A percentile compares a stretch with the other conserved stretches of the same genome.
Conservation (phyloP, 2,329 filamentous ascomycete genomes). For the Cladosporium austrohemisphaericum region DNA sequence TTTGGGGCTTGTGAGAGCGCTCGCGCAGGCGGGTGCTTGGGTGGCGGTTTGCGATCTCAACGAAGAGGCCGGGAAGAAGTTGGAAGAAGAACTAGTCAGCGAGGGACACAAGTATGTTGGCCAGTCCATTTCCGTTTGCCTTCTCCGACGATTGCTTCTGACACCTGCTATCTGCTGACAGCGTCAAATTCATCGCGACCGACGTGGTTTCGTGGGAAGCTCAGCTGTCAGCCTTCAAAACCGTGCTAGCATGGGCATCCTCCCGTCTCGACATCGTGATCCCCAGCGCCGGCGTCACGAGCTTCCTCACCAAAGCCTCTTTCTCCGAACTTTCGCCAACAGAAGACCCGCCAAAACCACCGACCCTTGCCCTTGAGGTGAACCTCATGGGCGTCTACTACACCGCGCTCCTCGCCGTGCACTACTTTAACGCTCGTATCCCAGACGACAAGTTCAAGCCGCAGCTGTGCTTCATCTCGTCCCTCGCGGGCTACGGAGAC, state of each 20-base stretch:
- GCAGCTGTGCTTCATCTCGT: slow-evolving; percentile 23
- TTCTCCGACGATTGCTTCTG: not conserved
- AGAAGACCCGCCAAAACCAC: slow-evolving; percentile 5
- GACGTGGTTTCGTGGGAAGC: slow-evolving; percentile 27
- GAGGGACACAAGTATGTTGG: slow-evolving; percentile 5
- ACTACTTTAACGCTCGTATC: slow-evolving; percentile 32
- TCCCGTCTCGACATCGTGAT: slow-evolving; percentile 30
- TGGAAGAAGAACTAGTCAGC: slow-evolving; percentile 15
- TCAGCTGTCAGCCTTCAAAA: slow-evolving; percentile 30
- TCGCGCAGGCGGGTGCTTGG: slow-evolving; percentile 29
- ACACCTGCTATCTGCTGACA: slow-evolving; percentile 5
- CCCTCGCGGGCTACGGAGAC: slow-evolving; percentile 21
- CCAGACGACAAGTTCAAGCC: slow-evolving; percentile 12
- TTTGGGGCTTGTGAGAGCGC: slow-evolving; percentile 20
- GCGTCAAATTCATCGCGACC: slow-evolving; percentile 29
- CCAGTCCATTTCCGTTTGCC: not conserved
- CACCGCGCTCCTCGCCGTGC: slow-evolving; percentile 30
- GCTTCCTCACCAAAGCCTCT: slow-evolving; percentile 17
- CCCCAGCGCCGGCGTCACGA: slow-evolving; percentile 25
- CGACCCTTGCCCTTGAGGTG: slow-evolving; percentile 23
- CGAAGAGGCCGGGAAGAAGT: slow-evolving; percentile 9
- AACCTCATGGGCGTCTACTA: slow-evolving; percentile 30
- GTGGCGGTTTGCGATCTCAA: slow-evolving; percentile 29
- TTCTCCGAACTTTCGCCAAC: not conserved
- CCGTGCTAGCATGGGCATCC: slow-evolving; percentile 24